A percentile compares a stretch with the other conserved stretches of the same genome.
These are phyloP conservation scores for Mediolabrus comicus DNA, from an alignment of 108 stramenopile genomes.

Conservation along the genomic window DNA sequence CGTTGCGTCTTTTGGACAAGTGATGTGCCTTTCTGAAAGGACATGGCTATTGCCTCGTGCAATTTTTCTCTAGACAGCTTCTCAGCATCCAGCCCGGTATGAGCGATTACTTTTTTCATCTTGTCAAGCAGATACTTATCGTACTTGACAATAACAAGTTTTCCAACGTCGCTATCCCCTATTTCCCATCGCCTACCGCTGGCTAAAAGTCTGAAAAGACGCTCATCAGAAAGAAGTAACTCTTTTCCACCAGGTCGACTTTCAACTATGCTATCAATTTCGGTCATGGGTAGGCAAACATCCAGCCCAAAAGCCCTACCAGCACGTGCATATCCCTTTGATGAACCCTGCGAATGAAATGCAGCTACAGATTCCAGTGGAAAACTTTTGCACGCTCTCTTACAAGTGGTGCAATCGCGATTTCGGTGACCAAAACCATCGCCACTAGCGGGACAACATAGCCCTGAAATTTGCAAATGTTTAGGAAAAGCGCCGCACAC, in stretches of 20 bases:
- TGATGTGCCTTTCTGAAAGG: neutral
- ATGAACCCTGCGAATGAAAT: neutral
- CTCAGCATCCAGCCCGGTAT: neutral
- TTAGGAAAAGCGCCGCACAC: neutral
- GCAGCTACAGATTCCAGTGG: conserved; percentile 5
- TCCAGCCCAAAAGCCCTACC: neutral
- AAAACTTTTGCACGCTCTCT: neutral
- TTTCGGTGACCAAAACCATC: neutral
- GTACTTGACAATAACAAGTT: conserved; percentile 2
- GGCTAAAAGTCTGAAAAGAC: conserved; percentile 2
- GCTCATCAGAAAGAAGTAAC: neutral
- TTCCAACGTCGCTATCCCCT: neutral
- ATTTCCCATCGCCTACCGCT: neutral
- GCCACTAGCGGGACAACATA: neutral
- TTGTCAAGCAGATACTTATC: neutral
- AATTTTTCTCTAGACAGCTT: neutral
- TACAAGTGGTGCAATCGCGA: neutral
- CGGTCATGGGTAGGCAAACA: neutral
- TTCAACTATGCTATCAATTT: neutral
- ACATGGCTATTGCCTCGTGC: neutral
- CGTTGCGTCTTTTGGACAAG: neutral
- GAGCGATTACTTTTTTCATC: neutral
- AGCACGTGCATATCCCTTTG: neutral
- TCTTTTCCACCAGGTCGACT: conserved; percentile 1
- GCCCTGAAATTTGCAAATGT: neutral